Evolutionary conservation across 2,329 filamentous ascomycete species (phyloP).

Genomic region (Penicillium sp.): DNA sequence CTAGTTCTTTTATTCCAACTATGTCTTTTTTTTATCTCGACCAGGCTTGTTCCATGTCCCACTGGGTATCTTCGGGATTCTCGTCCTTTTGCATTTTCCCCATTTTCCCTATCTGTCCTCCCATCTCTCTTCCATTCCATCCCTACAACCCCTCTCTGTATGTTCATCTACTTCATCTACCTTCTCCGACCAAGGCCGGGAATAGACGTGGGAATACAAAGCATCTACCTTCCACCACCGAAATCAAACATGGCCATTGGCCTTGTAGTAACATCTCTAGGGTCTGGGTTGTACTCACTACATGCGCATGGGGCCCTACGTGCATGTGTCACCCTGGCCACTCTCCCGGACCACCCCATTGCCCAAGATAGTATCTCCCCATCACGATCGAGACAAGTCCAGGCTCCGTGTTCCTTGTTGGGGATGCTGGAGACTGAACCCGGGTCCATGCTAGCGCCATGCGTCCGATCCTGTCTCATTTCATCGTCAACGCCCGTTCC

Average conservation of each 20-base stretch:
- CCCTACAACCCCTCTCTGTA: not conserved
- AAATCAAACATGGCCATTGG: constrained; percentile 4
- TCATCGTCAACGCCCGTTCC: too few species aligned
- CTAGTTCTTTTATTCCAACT: not conserved
- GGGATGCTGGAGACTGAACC: too few species aligned
- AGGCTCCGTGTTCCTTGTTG: too few species aligned
- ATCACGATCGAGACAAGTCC: too few species aligned
- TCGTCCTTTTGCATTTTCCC: constrained; percentile 1
- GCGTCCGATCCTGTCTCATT: too few species aligned
- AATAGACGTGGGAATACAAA: constrained; percentile 20
- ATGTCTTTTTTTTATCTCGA: not conserved
- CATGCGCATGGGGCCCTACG: not conserved
- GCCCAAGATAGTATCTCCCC: too few species aligned
- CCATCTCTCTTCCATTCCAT: constrained; percentile 4
- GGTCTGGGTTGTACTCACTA: constrained; percentile 6
- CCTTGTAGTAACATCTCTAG: not conserved
- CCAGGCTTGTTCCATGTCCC: constrained; percentile 8
- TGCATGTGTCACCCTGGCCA: not conserved
- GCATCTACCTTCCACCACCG: not conserved
- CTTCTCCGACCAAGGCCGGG: constrained; percentile 7
- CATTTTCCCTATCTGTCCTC: constrained; percentile 1
- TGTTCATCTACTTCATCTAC: constrained; percentile 5
- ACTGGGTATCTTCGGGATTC: constrained; percentile 18
- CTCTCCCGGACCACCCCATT: too few species aligned
- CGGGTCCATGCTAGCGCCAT: too few species aligned